These are phyloP conservation scores for Botrytis deweyae DNA, from an alignment of 2,329 filamentous ascomycete species.

Conservation along the genomic window DNA sequence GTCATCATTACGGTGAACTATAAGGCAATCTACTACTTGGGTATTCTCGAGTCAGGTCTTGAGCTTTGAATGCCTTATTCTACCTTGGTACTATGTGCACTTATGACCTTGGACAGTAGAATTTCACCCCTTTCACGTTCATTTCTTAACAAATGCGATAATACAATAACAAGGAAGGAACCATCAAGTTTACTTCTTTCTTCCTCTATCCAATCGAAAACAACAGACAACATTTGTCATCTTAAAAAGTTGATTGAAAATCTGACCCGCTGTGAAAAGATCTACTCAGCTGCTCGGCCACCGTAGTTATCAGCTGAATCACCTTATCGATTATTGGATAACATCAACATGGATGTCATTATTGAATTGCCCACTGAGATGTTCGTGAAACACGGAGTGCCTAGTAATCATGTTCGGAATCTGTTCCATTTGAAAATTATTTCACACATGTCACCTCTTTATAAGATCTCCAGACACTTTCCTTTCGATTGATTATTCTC, in stretches of 20 bases:
- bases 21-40: not conserved
- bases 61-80: not conserved
- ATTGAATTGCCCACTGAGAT: not conserved
- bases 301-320: constrained; percentile 14
- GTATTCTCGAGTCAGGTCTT: not conserved
- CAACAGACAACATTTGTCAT: not conserved
- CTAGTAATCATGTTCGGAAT: constrained; percentile 1
- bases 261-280: not conserved
- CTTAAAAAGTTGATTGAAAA: no score
- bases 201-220: not conserved
- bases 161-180: no score
- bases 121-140: not conserved
- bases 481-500: not conserved
- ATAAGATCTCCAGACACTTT: constrained; percentile 4
- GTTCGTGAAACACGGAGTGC: not conserved
- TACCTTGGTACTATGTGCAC: not conserved
- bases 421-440: not conserved
- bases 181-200: not conserved
- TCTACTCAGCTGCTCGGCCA: not conserved
- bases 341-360: not conserved
- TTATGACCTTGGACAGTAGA: not conserved
- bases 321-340: constrained; percentile 13
- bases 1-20: constrained; percentile 14
- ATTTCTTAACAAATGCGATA: no score
- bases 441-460: not conserved